Evolutionary conservation across 176 grass and related monocot genomes (phyloP).

Genomic region (Cenchrus fungigraminus): DNA sequence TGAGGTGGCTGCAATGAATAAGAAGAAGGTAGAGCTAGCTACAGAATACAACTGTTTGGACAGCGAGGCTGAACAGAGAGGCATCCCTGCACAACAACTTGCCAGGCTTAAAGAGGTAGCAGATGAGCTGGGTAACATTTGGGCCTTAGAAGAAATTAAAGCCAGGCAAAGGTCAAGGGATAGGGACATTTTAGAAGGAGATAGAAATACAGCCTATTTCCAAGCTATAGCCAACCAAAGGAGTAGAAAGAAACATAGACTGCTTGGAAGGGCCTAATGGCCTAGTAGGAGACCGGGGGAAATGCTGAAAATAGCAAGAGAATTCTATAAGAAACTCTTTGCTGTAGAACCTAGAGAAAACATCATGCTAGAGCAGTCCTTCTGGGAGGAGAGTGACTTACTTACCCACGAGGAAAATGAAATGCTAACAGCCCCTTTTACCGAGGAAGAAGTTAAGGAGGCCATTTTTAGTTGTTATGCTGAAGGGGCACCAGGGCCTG

Average conservation of each 20-base stretch:
- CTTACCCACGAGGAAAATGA: neutral
- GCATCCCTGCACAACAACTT: no score
- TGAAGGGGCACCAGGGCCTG: neutral
- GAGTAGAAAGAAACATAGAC: neutral
- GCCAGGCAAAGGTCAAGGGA: neutral
- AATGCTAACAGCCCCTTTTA: neutral
- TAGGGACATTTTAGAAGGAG: neutral
- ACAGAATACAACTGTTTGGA: no score
- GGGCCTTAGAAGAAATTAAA: no score
- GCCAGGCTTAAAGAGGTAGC: no score
- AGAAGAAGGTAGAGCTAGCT: neutral
- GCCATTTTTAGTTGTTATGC: neutral
- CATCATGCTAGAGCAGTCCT: rapidly evolving
- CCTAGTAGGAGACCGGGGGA: no score
- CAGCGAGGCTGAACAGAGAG: no score
- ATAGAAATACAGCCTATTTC: neutral
- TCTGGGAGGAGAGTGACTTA: neutral
- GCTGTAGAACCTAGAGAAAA: no score
- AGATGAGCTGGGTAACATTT: no score
- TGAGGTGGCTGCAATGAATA: neutral
- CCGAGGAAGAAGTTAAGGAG: neutral
- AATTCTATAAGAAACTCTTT: no score
- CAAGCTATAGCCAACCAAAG: neutral
- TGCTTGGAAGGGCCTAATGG: rapidly evolving
- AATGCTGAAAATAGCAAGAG: no score